A percentile compares a stretch with the other conserved stretches of the same genome.
These are phyloP conservation scores for Lasiosphaeriaceae sp. DNA, from an alignment of 495 filamentous ascomycete genomes.

Conservation along the genomic window DNA sequence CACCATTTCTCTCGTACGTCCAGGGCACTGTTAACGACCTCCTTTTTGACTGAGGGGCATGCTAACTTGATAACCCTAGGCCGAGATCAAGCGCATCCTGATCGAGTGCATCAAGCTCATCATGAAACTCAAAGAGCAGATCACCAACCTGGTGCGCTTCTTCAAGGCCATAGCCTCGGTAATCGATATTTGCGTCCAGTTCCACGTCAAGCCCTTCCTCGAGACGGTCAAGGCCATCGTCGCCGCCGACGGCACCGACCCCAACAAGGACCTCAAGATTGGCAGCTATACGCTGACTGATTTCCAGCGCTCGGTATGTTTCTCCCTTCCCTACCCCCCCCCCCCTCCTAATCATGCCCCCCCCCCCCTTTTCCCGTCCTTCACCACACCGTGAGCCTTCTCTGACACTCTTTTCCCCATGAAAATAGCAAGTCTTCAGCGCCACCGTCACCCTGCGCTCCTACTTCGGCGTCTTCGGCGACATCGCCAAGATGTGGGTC, in stretches of 20 bases:
- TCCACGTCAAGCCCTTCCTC: constrained; percentile 6
- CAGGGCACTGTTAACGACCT: neutral
- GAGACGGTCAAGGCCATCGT: neutral
- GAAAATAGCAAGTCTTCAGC: constrained; percentile 2
- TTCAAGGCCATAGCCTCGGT: constrained; percentile 5
- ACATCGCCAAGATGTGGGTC: constrained; percentile 8
- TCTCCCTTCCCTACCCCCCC: too few relatives aligned
- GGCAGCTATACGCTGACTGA: neutral
- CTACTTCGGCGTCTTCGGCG: constrained; percentile 5
- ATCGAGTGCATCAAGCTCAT: constrained; percentile 8
- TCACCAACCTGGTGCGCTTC: constrained; percentile 6
- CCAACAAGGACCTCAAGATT: constrained; percentile 3
- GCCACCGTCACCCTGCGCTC: constrained; percentile 4
- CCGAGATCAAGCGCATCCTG: constrained; percentile 5
- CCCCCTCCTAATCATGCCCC: too few relatives aligned
- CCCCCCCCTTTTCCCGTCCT: too few relatives aligned
- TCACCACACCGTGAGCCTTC: too few relatives aligned
- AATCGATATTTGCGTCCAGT: neutral
- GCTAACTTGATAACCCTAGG: neutral
- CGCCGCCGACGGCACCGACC: constrained; percentile 6
- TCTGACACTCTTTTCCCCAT: too few relatives aligned
- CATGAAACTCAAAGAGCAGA: constrained; percentile 4
- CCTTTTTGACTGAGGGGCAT: neutral
- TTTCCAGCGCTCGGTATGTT: neutral
- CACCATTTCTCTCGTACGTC: neutral